A percentile compares a stretch with the other conserved stretches of the same genome.
phyloP scores from a whole-genome alignment of 1,284 basidiomycete species.

The Schizophyllum commune region DNA sequence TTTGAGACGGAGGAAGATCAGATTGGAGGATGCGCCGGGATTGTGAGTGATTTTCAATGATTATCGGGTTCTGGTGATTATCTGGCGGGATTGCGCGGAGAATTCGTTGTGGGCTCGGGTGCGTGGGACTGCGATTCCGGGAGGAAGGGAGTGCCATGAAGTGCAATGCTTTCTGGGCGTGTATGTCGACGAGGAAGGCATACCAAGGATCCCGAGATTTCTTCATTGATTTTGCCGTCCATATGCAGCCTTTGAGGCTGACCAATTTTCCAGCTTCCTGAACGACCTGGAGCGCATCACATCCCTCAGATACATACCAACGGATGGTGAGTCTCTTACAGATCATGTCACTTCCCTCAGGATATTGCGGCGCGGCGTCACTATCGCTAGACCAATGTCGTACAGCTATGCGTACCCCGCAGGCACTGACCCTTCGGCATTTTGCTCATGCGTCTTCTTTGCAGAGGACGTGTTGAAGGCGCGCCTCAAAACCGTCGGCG shows the following conservation, averaged over 20 bases:
- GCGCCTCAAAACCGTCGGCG: conserved; percentile 68
- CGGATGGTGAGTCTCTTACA: conserved; percentile 43
- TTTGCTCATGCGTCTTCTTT: too few species aligned
- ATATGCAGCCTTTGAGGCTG: not conserved
- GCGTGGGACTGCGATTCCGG: too few species aligned
- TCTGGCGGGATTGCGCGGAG: not conserved
- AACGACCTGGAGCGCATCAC: conserved; percentile 66
- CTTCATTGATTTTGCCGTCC: conserved; percentile 2
- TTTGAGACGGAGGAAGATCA: conserved; percentile 50
- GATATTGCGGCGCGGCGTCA: too few species aligned
- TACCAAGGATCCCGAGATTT: not conserved
- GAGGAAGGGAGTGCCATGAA: too few species aligned
- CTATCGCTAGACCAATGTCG: too few species aligned
- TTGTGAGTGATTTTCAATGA: conserved; percentile 42
- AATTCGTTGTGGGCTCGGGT: too few species aligned
- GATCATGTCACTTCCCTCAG: not conserved
- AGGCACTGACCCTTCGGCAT: conserved; percentile 5
- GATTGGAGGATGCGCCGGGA: conserved; percentile 63
- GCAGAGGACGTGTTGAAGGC: conserved; percentile 74
- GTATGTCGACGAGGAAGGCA: not conserved
- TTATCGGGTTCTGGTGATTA: not conserved
- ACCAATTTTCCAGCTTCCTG: conserved; percentile 43
- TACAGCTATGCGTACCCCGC: too few species aligned
- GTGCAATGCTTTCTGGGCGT: too few species aligned
- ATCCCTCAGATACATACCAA: conserved; percentile 52